Percentiles rank a stretch among this genome's conserved stretches.
phyloP scores from a whole-genome alignment of 495 filamentous ascomycete genomes.

The Cairneyella variabilis region DNA sequence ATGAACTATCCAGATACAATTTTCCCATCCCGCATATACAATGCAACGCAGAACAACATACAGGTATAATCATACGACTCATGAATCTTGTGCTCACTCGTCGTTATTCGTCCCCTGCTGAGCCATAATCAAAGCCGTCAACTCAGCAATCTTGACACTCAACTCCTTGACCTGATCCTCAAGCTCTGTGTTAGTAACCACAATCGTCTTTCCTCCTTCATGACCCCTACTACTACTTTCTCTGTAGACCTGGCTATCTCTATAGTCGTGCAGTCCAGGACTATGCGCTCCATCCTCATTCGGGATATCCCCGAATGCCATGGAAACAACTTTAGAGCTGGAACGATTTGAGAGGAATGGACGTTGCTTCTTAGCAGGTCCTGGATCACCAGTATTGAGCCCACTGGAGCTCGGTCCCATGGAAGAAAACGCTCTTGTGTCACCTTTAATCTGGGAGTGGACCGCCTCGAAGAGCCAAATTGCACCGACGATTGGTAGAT shows the following conservation, averaged over 20 bases:
- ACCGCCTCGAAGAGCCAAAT: slow-evolving; percentile 48
- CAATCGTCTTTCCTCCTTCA: slow-evolving; percentile 1
- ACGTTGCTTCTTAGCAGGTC: not conserved
- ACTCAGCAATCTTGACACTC: slow-evolving; percentile 25
- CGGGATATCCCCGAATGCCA: slow-evolving; percentile 5
- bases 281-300: slow-evolving; percentile 1
- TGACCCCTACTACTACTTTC: not conserved
- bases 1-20: too few relatives aligned
- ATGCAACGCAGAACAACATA: too few relatives aligned
- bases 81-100: too few relatives aligned
- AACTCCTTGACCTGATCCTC: slow-evolving; percentile 23
- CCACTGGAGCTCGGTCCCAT: not conserved
- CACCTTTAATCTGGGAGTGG: slow-evolving; percentile 11
- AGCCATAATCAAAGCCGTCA: slow-evolving; percentile 27
- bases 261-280: not conserved
- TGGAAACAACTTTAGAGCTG: slow-evolving; percentile 1
- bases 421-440: slow-evolving; percentile 9
- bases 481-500: slow-evolving; percentile 47
- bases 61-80: too few relatives aligned
- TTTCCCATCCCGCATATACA: too few relatives aligned
- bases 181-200: slow-evolving; percentile 13
- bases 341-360: slow-evolving; percentile 21
- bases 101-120: slow-evolving; percentile 17
- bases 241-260: not conserved
- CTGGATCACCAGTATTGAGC: not conserved